phyloP scores from a whole-genome alignment of 1,284 basidiomycete species.

The Puccinia hordei region DNA sequence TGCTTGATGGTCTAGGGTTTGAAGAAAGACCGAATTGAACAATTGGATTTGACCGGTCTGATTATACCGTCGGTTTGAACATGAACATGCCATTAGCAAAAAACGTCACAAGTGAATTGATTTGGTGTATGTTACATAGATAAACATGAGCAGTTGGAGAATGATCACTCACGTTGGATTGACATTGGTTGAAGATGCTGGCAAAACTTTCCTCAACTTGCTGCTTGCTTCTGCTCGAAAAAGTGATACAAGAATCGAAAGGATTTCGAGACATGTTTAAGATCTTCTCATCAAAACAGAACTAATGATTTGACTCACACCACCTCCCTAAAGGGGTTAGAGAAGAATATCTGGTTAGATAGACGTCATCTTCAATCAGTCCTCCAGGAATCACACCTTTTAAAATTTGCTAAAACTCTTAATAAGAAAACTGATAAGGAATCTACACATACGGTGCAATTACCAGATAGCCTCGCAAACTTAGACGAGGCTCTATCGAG shows the following conservation, averaged over 20 bases:
- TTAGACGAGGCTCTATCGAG: background rate
- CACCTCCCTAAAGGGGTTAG: background rate
- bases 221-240: background rate
- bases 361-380: background rate
- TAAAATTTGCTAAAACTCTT: no score
- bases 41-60: background rate
- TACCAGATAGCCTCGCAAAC: background rate
- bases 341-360: background rate
- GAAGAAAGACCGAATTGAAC: background rate
- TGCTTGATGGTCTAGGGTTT: background rate
- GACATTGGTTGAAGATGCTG: background rate
- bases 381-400: no score
- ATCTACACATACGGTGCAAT: constrained; percentile 4
- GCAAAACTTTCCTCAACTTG: background rate
- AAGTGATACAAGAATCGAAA: background rate
- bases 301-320: background rate
- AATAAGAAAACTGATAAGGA: no score
- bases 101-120: background rate
- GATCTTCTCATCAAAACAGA: background rate
- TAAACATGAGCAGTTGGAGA: no score
- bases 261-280: no score
- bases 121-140: no score
- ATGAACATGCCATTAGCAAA: background rate
- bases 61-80: background rate
- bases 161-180: background rate